phyloP scores from a whole-genome alignment of 805 yeast genomes.

The Teunomyces tritomae region DNA sequence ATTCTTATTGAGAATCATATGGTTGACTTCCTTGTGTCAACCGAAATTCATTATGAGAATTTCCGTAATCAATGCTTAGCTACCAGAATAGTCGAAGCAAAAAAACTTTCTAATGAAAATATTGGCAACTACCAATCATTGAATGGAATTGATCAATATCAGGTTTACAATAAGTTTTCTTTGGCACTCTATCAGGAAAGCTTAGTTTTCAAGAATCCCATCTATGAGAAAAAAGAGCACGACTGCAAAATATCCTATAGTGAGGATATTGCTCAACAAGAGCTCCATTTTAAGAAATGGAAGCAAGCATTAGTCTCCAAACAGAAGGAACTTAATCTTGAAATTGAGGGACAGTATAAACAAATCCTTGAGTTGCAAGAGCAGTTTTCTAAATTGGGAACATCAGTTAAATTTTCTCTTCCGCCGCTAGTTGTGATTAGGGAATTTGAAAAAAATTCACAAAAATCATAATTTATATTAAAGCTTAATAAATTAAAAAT shows the following conservation, averaged over 20 bases:
- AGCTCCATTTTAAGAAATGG: conserved; percentile 60
- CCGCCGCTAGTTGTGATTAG: background rate
- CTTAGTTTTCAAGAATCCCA: conserved; percentile 44
- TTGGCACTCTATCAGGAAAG: conserved; percentile 36
- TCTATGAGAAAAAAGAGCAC: conserved; percentile 43
- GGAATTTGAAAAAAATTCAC: background rate
- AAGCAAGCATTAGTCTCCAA: conserved; percentile 51
- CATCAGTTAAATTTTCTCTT: background rate
- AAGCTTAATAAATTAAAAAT: background rate
- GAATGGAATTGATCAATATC: conserved; percentile 34
- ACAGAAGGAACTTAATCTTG: conserved; percentile 56
- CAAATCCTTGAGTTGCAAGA: background rate
- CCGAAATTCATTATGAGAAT: conserved; percentile 73
- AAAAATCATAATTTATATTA: background rate
- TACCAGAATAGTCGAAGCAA: conserved; percentile 36
- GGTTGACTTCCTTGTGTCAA: conserved; percentile 74
- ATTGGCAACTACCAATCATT: conserved; percentile 3
- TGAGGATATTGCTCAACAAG: conserved; percentile 47
- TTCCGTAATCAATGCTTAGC: conserved; percentile 60
- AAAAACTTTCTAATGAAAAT: background rate
- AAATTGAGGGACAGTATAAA: conserved; percentile 35
- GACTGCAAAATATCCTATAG: conserved; percentile 43
- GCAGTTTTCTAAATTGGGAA: background rate
- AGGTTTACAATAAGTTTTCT: conserved; percentile 35
- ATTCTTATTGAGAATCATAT: conserved; percentile 66